Evolutionary conservation across 1,139 yeast genomes (phyloP), one percentile per base, ranked within the genome.

Genomic region (Yamadazyma mexicana): DNA sequence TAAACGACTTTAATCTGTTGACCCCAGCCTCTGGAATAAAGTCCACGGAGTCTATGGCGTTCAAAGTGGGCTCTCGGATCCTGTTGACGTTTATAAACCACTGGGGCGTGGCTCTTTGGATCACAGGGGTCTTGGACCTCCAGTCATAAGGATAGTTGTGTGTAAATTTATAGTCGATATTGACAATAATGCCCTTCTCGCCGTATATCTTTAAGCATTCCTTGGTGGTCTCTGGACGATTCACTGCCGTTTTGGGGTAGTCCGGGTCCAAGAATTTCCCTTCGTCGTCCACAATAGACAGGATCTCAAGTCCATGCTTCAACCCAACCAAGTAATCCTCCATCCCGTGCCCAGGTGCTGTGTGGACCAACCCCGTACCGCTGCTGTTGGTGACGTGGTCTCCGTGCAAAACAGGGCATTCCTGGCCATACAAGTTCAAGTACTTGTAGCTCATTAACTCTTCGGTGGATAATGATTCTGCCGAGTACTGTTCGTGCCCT

Each of bases 101-200:
- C 60, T 92, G 99, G 0, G 97, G 94, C 0, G 98, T 92, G 0
- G 98, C 83, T 42, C 98, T 73, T 48, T 92, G 89, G 39, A 92
- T 83, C n/a, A 94, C 91, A 0, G 98, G 98, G 34, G 84, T 85
- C 55, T 89, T 89, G 3, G 96, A 87, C 52, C 98, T 77, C 98
- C 98, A 92, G 58, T 94, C 98, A 55, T 87, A 89, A 0, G 98
- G 98, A 52, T 91, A 92, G 1, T 94, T 87, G 61, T 92, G 99
- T 7, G 61, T 62, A 55, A 84, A 84, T 23, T 67, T 65, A 25
- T 69, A 65, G 43, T 81, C 70, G 6, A 74, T 50, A 22, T 69
- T 59, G 46, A 72, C 70, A 2, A 85, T 54, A 73, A 84, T 77
- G 2, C 66, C 61, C 8, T 62, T 48, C 0, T 66, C 63, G 1